Percentiles rank a stretch among this genome's conserved stretches.
These are phyloP conservation scores for Chytridiales sp. DNA, from an alignment of 371 early-diverging fungal genomes.

Conservation along the genomic window DNA sequence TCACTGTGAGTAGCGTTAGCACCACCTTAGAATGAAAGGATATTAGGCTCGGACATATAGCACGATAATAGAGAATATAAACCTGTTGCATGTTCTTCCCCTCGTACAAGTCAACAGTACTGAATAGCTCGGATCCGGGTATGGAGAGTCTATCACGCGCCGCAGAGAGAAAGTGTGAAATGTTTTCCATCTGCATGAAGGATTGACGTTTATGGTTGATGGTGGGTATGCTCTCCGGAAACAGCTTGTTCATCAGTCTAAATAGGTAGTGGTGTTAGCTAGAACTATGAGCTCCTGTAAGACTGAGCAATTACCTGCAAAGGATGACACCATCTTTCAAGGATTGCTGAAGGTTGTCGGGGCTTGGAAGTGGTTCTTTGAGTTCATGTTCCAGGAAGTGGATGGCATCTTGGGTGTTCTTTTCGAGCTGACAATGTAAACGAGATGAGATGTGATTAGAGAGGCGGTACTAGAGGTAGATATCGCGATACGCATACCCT, in stretches of 20 bases:
- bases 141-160: too few relatives aligned
- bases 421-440: too few relatives aligned
- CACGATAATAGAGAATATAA: not conserved
- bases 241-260: slow-evolving; percentile 73
- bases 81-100: slow-evolving; percentile 83
- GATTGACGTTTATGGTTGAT: slow-evolving; percentile 68
- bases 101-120: slow-evolving; percentile 89
- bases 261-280: not conserved
- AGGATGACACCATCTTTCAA: slow-evolving; percentile 78
- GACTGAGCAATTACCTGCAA: slow-evolving; percentile 73
- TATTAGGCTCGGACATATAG: not conserved
- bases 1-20: not conserved
- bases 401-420: too few relatives aligned
- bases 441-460: too few relatives aligned
- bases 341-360: slow-evolving; percentile 53
- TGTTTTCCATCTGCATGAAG: slow-evolving; percentile 77
- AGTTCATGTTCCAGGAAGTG: too few relatives aligned
- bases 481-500: too few relatives aligned
- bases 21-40: not conserved
- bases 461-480: too few relatives aligned
- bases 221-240: slow-evolving; percentile 69
- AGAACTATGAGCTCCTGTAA: not conserved
- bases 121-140: slow-evolving; percentile 78
- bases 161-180: slow-evolving; percentile 35
- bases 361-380: too few relatives aligned